These are phyloP conservation scores for Apiospora arundinis DNA, from an alignment of 2,329 filamentous ascomycete species.

Conservation along the genomic window DNA sequence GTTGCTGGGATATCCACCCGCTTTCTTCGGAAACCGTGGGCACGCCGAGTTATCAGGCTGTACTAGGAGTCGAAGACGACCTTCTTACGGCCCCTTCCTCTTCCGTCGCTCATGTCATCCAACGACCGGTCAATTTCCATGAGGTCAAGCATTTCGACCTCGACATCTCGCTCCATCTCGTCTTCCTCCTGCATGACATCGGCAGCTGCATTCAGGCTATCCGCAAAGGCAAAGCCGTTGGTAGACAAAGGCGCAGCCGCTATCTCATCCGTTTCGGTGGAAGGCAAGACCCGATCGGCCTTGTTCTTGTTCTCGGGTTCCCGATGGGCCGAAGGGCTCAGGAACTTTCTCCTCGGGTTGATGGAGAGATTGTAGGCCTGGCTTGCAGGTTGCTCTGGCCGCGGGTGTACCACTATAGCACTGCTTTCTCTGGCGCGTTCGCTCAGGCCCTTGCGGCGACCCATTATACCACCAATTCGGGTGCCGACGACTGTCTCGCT, in stretches of 20 bases:
- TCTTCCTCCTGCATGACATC: conserved; percentile 53
- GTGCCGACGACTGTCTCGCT: conserved; percentile 55
- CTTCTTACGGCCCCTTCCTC: conserved; percentile 55
- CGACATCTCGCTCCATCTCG: conserved; percentile 57
- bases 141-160: conserved; percentile 68
- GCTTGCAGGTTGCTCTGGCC: conserved; percentile 47
- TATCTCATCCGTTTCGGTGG: conserved; percentile 35
- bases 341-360: conserved; percentile 36
- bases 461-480: conserved; percentile 48
- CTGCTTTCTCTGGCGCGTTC: conserved; percentile 48
- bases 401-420: conserved; percentile 63
- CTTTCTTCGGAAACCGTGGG: background rate
- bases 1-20: background rate
- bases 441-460: conserved; percentile 36
- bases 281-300: conserved; percentile 34
- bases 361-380: conserved; percentile 56
- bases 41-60: background rate
- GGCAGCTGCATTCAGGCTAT: conserved; percentile 58
- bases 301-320: conserved; percentile 30
- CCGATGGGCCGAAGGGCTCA: conserved; percentile 25
- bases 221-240: conserved; percentile 56
- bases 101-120: conserved; percentile 58
- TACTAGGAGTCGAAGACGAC: conserved; percentile 57
- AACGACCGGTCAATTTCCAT: conserved; percentile 69
- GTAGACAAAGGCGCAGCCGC: conserved; percentile 37